A percentile compares a stretch with the other conserved stretches of the same genome.
phyloP scores from a whole-genome alignment of 306 rosid species.

The Argentina anserina region DNA sequence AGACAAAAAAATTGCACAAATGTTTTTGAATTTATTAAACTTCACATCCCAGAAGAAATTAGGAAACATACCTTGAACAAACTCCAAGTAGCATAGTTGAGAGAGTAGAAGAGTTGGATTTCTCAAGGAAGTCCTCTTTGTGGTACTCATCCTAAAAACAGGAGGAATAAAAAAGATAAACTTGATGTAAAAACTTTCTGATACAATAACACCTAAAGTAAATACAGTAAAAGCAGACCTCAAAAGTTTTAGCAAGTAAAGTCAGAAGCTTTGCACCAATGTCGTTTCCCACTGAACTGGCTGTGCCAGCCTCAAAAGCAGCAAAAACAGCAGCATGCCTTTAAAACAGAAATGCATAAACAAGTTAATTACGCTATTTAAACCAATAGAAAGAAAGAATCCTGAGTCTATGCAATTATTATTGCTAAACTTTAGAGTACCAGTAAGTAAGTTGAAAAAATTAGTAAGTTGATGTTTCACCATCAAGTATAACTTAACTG shows the following conservation, averaged over 20 bases:
- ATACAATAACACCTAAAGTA: background rate
- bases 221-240: conserved; percentile 41
- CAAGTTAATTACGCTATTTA: conserved; percentile 1
- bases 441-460: background rate
- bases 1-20: background rate
- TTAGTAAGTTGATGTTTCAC: conserved; percentile 1
- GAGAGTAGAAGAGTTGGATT: conserved; percentile 79
- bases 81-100: conserved; percentile 80
- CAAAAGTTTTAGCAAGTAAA: conserved; percentile 74
- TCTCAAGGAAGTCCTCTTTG: conserved; percentile 74
- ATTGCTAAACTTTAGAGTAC: no score
- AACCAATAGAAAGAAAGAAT: no score
- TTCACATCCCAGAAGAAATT: background rate
- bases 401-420: no score
- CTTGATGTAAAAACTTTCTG: background rate
- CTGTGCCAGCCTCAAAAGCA: conserved; percentile 85
- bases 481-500: conserved; percentile 46
- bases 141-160: conserved; percentile 66
- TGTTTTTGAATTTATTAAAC: background rate
- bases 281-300: conserved; percentile 73
- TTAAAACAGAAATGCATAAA: conserved; percentile 15
- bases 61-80: conserved; percentile 61
- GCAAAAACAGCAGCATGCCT: conserved; percentile 94
- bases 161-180: background rate
- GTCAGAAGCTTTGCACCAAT: conserved; percentile 80